Evolutionary conservation across 805 yeast species (phyloP).

Genomic region (Spathaspora hagerdaliae): DNA sequence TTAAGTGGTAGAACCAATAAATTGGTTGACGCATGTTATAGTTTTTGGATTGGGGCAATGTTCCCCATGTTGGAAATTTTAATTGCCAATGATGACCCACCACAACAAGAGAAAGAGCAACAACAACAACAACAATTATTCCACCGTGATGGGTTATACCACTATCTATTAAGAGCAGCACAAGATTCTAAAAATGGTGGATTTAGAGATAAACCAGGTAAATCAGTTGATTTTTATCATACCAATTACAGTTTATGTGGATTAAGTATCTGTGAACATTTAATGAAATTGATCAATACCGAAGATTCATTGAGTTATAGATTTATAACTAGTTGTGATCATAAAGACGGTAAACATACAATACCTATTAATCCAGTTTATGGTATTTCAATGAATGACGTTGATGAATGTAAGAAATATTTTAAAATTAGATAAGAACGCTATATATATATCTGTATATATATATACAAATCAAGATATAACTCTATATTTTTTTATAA

Average conservation of each 20-base stretch:
- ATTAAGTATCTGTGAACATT: slow-evolving; percentile 54
- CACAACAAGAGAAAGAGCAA: background rate
- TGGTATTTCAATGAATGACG: slow-evolving; percentile 17
- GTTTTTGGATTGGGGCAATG: slow-evolving; percentile 91
- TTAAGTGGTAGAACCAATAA: slow-evolving; percentile 88
- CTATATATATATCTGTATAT: no score
- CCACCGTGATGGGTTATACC: slow-evolving; percentile 54
- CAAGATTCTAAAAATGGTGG: slow-evolving; percentile 68
- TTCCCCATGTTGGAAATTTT: slow-evolving; percentile 60
- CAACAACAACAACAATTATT: slow-evolving; percentile 22
- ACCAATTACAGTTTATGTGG: slow-evolving; percentile 84
- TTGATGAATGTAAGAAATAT: slow-evolving; percentile 1
- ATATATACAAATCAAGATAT: no score
- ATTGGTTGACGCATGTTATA: slow-evolving; percentile 92
- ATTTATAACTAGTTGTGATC: slow-evolving; percentile 7
- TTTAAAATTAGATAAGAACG: background rate
- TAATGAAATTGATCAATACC: slow-evolving; percentile 15
- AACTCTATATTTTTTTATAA: no score
- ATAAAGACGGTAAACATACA: slow-evolving; percentile 12
- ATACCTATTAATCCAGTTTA: slow-evolving; percentile 23
- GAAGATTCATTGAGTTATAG: slow-evolving; percentile 15
- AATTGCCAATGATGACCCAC: slow-evolving; percentile 6
- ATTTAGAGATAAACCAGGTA: slow-evolving; percentile 83
- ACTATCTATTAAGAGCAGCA: slow-evolving; percentile 72
- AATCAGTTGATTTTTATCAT: slow-evolving; percentile 80